Evolutionary conservation across 768 basidiomycete species (phyloP).

Genomic region (Boletus speciosus): DNA sequence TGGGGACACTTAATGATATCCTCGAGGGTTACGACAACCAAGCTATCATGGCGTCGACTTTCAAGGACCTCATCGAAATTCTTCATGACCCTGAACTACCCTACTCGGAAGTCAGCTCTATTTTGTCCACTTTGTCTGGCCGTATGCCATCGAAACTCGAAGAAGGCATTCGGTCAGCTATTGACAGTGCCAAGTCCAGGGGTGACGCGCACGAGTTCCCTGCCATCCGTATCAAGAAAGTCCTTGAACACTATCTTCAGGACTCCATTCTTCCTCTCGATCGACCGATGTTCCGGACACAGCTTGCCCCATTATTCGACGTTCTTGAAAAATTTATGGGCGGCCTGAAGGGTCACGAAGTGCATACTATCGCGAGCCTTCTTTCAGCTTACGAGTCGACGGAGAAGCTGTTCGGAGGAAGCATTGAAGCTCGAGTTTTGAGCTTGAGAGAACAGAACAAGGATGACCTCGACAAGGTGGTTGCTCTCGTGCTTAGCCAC

Average conservation of each 20-base stretch:
- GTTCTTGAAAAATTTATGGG: conserved; percentile 75
- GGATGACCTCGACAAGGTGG: conserved; percentile 86
- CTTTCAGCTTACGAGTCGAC: conserved; percentile 79
- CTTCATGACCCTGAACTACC: conserved; percentile 86
- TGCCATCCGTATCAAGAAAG: conserved; percentile 76
- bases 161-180: conserved; percentile 71
- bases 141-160: conserved; percentile 93
- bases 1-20: conserved; percentile 81
- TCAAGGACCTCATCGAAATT: conserved; percentile 82
- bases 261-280: conserved; percentile 81
- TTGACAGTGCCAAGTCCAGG: conserved; percentile 75
- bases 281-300: conserved; percentile 70
- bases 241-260: conserved; percentile 80
- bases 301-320: conserved; percentile 66
- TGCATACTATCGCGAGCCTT: conserved; percentile 69
- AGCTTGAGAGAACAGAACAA: conserved; percentile 89
- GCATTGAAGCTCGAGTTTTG: conserved; percentile 89
- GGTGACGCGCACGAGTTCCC: conserved; percentile 85
- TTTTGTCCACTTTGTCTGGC: conserved; percentile 85
- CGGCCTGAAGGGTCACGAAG: conserved; percentile 87
- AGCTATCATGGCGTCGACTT: conserved; percentile 77
- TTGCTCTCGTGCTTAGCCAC: conserved; percentile 86
- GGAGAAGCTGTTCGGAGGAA: conserved; percentile 90
- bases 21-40: conserved; percentile 97
- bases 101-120: conserved; percentile 78